A percentile compares a stretch with the other conserved stretches of the same genome.
Conservation (phyloP, 83 land plant species). For the Thuja plicata region DNA sequence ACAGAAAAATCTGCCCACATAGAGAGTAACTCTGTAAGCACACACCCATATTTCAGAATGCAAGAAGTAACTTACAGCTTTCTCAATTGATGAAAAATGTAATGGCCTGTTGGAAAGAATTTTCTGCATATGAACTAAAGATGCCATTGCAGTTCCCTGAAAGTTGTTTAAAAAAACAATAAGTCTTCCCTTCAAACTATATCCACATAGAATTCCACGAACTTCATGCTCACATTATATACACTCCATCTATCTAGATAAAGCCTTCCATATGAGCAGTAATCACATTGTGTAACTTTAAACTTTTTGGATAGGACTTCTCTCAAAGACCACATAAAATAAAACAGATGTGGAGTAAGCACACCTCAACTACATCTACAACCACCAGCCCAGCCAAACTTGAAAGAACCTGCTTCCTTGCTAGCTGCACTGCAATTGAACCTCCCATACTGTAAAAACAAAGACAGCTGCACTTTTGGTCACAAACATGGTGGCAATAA, state of each 20-base stretch:
- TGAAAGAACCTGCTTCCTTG: constrained; percentile 68
- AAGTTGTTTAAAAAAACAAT: constrained; percentile 8
- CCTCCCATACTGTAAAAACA: constrained; percentile 88
- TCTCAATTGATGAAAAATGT: constrained; percentile 75
- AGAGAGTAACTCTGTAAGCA: background rate
- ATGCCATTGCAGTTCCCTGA: constrained; percentile 97
- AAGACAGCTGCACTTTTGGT: background rate
- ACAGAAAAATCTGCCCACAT: background rate
- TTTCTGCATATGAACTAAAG: constrained; percentile 92
- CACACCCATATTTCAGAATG: background rate
- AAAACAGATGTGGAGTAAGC: constrained; percentile 6
- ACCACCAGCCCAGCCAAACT: constrained; percentile 79
- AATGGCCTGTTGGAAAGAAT: constrained; percentile 81
- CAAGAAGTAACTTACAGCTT: constrained; percentile 67
- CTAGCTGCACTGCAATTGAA: constrained; percentile 88
- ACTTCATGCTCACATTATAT: background rate
- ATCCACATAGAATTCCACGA: background rate
- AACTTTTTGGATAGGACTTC: background rate
- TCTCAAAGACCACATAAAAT: background rate
- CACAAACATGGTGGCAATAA: background rate
- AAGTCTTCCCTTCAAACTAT: background rate
- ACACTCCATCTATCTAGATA: background rate
- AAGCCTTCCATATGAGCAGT: background rate
- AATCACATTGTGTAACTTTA: background rate
- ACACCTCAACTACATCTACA: constrained; percentile 98